Evolutionary conservation across 495 filamentous ascomycete species (phyloP), one percentile per base, ranked within the genome.

Genomic region (Tuber brumale): DNA sequence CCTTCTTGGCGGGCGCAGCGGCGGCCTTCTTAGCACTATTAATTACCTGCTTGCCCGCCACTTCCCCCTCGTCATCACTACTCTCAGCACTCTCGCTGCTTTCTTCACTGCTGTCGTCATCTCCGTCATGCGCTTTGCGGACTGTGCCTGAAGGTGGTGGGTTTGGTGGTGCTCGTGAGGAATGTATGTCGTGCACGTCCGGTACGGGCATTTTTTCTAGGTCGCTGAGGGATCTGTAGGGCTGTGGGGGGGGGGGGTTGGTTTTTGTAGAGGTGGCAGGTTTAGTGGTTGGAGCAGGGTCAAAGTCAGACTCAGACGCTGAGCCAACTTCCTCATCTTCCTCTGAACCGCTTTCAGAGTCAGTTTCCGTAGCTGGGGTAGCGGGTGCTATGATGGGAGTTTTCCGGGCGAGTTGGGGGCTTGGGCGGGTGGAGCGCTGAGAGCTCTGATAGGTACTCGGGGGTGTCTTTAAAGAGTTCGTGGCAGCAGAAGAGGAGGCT

Each of bases 121-220:
- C 57, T 35, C n/a, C 57, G 27, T 66, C 31, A 3, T 66, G 14
- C 5, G 14, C 31, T 35, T 66, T 66, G 57, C 57, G 57, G 1
- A 66, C 27, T 19, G 57, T 66, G 27, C 57, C 57, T 31, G 57
- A 66, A 66, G 57, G 57, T 18, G 57, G 57, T 19, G 27, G 57
- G 14, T 31, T 35, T 66, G 3, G 57, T 66, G 57, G 51, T 6
- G 27, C n/a, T 61, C 27, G 51, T 31, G 51, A 61, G 51, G 51
- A 66, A 61, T 79, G 78, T 10, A 79, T 70, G 23, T 80, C 78
- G 18, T 71, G 69, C 6, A 80, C 78, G 9, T 80, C 78, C 3
- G 78, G 78, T 19, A 80, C 79, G 9, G 78, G 78, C n/a, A 46
- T 77, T 45, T 71, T 42, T 51, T 80, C 78, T 72, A 80, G 78